These are phyloP conservation scores for Podospora didyma DNA, from an alignment of 495 filamentous ascomycete genomes.

Conservation along the genomic window DNA sequence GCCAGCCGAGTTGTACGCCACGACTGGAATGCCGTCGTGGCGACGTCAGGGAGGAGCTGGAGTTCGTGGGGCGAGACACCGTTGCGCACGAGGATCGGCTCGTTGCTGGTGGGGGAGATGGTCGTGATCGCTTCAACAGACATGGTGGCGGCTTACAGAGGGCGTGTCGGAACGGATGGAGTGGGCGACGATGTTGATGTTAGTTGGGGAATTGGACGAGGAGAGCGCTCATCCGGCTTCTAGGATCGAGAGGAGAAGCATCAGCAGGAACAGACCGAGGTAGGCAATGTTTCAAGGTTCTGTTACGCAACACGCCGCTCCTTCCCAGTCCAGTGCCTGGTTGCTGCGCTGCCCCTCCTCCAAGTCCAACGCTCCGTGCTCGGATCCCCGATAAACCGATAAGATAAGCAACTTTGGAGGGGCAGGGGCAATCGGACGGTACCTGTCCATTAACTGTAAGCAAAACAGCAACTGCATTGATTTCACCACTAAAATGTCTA, in stretches of 20 bases:
- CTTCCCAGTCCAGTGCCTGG: not conserved
- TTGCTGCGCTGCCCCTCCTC: not conserved
- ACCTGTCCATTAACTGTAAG: too few relatives aligned
- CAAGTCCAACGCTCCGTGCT: conserved; percentile 8
- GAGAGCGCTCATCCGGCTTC: too few relatives aligned
- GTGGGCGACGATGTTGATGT: too few relatives aligned
- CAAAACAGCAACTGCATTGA: too few relatives aligned
- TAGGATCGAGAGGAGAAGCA: not conserved
- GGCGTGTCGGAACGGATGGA: too few relatives aligned
- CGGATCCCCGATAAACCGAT: conserved; percentile 15
- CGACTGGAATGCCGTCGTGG: conserved; percentile 65
- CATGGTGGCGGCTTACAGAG: conserved; percentile 46
- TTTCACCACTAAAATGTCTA: too few relatives aligned
- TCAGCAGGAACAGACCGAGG: not conserved
- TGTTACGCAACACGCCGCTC: not conserved
- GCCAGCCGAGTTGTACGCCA: conserved; percentile 63
- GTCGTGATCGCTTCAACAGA: conserved; percentile 78
- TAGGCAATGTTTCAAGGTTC: not conserved
- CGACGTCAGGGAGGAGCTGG: conserved; percentile 56
- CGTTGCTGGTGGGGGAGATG: conserved; percentile 82
- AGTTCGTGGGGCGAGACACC: conserved; percentile 66
- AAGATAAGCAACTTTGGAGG: conserved; percentile 3
- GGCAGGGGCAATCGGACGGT: not conserved
- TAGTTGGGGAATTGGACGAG: too few relatives aligned
- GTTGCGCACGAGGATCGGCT: conserved; percentile 68